Conservation (phyloP, 805 yeast genomes). For the Ogataea ramenticola region DNA sequence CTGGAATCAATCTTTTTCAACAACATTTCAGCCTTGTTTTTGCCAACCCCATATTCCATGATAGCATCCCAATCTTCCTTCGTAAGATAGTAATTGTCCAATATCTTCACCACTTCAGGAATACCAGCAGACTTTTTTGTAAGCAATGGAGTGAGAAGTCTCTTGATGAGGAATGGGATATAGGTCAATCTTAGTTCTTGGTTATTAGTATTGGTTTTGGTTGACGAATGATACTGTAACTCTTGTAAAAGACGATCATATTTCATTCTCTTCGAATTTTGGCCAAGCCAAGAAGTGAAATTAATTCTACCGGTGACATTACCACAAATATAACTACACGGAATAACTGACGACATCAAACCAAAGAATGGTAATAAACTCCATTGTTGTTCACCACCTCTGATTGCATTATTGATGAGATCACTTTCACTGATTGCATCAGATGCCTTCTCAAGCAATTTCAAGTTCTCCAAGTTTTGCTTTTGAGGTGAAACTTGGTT, state of each 20-base stretch:
- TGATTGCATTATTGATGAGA: slow-evolving; percentile 69
- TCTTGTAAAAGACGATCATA: slow-evolving; percentile 76
- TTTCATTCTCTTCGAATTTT: slow-evolving; percentile 78
- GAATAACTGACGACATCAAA: slow-evolving; percentile 74
- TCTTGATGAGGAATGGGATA: slow-evolving; percentile 54
- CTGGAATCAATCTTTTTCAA: slow-evolving; percentile 64
- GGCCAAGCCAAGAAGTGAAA: slow-evolving; percentile 86
- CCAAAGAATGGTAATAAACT: slow-evolving; percentile 88
- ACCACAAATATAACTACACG: slow-evolving; percentile 71
- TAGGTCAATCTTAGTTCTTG: slow-evolving; percentile 70
- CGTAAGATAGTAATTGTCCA: slow-evolving; percentile 84
- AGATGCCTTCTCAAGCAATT: slow-evolving; percentile 69
- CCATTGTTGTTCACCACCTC: slow-evolving; percentile 93
- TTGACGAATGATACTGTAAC: slow-evolving; percentile 78
- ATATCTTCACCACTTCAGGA: slow-evolving; percentile 50
- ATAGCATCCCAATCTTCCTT: slow-evolving; percentile 90
- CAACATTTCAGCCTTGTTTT: slow-evolving; percentile 31
- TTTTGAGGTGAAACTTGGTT: slow-evolving; percentile 17
- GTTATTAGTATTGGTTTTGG: slow-evolving; percentile 71
- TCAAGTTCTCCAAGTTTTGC: slow-evolving; percentile 45
- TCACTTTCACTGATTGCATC: slow-evolving; percentile 84
- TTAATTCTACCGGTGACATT: slow-evolving; percentile 58
- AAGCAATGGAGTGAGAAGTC: slow-evolving; percentile 53
- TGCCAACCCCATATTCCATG: slow-evolving; percentile 77
- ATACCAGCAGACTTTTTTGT: slow-evolving; percentile 56